Conservation (phyloP, 257 asterid genomes). For the Rehmannia glutinosa region DNA sequence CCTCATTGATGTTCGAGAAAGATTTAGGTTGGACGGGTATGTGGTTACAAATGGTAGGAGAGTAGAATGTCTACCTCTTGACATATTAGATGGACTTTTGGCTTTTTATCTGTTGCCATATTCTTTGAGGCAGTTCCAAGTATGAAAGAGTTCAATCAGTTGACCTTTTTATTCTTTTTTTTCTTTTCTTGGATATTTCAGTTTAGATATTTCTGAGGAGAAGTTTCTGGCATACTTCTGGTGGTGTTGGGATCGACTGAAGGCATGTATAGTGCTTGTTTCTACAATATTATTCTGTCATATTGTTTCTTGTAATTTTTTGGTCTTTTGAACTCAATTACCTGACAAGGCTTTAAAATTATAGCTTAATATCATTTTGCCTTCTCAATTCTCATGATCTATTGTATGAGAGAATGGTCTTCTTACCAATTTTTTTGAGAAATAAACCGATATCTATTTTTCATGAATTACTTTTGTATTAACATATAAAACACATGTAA, state of each 20-base stretch:
- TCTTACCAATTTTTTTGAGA: neutral
- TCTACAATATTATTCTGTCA: neutral
- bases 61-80: neutral
- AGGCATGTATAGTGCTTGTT: conserved; percentile 46
- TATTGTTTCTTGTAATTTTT: neutral
- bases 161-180: conserved; percentile 4
- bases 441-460: neutral
- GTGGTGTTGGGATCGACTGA: conserved; percentile 88
- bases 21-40: conserved; percentile 89
- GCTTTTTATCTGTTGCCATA: neutral
- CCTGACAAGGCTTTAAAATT: neutral
- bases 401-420: neutral
- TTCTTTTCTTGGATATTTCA: conserved; percentile 29
- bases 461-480: neutral
- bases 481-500: neutral
- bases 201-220: conserved; percentile 69
- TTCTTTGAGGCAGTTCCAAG: conserved; percentile 4
- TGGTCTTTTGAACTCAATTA: neutral
- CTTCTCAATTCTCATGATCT: too few species aligned
- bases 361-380: neutral
- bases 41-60: conserved; percentile 20
- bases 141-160: neutral
- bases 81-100: conserved; percentile 2
- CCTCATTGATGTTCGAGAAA: conserved; percentile 95
- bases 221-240: conserved; percentile 90